These are phyloP conservation scores for Passiflora organensis DNA, from an alignment of 345 rosid species.

Conservation along the genomic window DNA sequence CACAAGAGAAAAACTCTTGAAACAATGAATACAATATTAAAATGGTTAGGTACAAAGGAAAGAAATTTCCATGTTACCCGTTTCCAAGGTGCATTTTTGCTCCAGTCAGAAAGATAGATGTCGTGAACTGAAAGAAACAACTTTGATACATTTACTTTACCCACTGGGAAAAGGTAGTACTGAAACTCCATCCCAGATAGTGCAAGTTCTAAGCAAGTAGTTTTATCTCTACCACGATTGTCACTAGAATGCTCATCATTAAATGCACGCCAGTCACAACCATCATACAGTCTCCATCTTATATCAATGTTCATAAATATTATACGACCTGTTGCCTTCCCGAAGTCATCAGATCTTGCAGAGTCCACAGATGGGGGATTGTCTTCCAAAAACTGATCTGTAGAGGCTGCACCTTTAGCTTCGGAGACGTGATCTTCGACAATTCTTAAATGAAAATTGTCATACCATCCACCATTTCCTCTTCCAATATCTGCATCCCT, in stretches of 20 bases:
- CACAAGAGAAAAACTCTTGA: slow-evolving; percentile 12
- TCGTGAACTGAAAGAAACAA: slow-evolving; percentile 62
- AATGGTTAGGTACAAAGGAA: background rate
- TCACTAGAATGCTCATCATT: slow-evolving; percentile 22
- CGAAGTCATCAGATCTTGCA: slow-evolving; percentile 32
- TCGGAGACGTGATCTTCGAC: slow-evolving; percentile 77
- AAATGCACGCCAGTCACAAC: slow-evolving; percentile 66
- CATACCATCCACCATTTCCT: slow-evolving; percentile 73
- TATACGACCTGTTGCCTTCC: slow-evolving; percentile 50
- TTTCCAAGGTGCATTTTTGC: slow-evolving; percentile 75
- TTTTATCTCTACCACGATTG: slow-evolving; percentile 47
- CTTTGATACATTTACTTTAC: slow-evolving; percentile 58
- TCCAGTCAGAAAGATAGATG: slow-evolving; percentile 65
- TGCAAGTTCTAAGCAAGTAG: slow-evolving; percentile 60
- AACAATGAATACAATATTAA: slow-evolving; percentile 11
- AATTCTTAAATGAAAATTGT: slow-evolving; percentile 45
- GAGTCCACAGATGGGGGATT: slow-evolving; percentile 26
- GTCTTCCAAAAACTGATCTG: slow-evolving; percentile 41
- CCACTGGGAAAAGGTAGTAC: slow-evolving; percentile 54
- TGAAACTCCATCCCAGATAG: slow-evolving; percentile 57
- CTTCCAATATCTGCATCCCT: slow-evolving; percentile 44
- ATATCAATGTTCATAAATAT: slow-evolving; percentile 52
- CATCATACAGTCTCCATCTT: slow-evolving; percentile 79
- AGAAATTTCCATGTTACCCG: slow-evolving; percentile 45
- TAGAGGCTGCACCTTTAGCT: slow-evolving; percentile 39